Evolutionary conservation across 2,329 filamentous ascomycete species (phyloP).

Genomic region (Juglanconis sp.): DNA sequence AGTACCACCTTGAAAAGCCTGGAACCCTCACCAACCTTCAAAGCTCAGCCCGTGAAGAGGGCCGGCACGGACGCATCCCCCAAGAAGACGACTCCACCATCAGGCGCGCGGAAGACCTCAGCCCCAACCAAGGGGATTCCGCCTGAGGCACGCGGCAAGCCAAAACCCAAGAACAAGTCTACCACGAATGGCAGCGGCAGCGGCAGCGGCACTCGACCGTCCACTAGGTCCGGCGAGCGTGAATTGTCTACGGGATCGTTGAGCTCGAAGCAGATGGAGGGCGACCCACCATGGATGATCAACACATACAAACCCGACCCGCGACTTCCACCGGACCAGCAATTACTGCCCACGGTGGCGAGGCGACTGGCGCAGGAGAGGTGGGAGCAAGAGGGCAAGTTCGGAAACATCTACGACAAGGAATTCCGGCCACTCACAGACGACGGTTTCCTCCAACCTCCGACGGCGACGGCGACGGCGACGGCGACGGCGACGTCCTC

Average conservation of each 20-base stretch:
- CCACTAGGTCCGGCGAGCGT: constrained; percentile 60
- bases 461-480: constrained; percentile 20
- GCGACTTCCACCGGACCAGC: constrained; percentile 87
- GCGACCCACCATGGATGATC: constrained; percentile 92
- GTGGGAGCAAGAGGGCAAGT: constrained; percentile 89
- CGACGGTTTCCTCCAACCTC: constrained; percentile 48
- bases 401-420: constrained; percentile 80
- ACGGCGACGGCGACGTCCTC: constrained; percentile 27
- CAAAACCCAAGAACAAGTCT: constrained; percentile 63
- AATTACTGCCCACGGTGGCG: constrained; percentile 91
- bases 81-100: constrained; percentile 42
- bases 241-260: constrained; percentile 39
- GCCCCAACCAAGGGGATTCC: constrained; percentile 38
- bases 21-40: constrained; percentile 40
- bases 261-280: constrained; percentile 69
- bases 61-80: constrained; percentile 50
- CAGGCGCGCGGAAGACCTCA: constrained; percentile 43
- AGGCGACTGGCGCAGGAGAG: constrained; percentile 88
- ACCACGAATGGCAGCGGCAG: constrained; percentile 48
- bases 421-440: constrained; percentile 82
- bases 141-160: constrained; percentile 54
- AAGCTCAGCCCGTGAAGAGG: constrained; percentile 35
- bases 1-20: constrained; percentile 64
- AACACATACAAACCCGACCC: constrained; percentile 96
- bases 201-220: constrained; percentile 56